Percentiles rank a stretch among this genome's conserved stretches.
phyloP scores from a whole-genome alignment of 148 eudicot genomes.

The Silene conica region DNA sequence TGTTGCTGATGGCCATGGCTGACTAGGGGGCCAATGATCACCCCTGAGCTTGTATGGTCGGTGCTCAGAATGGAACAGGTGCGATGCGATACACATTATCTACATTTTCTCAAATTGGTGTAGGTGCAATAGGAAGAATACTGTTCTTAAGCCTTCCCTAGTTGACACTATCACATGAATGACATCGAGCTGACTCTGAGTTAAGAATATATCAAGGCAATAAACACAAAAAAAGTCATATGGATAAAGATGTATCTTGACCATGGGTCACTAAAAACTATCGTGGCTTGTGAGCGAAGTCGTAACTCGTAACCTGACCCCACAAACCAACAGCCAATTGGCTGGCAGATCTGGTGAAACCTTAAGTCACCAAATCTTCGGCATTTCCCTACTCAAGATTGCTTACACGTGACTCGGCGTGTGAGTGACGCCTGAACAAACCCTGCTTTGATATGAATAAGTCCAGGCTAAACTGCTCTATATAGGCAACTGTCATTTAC shows the following conservation, averaged over 20 bases:
- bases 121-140: no score
- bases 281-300: background rate
- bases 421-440: conserved; percentile 89
- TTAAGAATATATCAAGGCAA: background rate
- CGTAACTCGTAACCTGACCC: background rate
- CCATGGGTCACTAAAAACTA: background rate
- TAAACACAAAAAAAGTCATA: background rate
- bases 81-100: no score
- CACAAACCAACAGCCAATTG: background rate
- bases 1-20: no score
- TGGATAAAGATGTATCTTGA: no score
- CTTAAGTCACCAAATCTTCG: no score
- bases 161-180: no score
- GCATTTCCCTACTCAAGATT: no score
- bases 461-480: conserved; percentile 90
- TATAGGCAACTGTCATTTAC: conserved; percentile 78
- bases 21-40: no score
- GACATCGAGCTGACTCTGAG: background rate
- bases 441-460: conserved; percentile 86
- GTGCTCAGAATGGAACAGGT: no score
- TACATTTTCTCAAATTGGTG: no score
- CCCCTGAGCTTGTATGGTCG: no score
- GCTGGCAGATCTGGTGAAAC: background rate
- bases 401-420: conserved; percentile 66
- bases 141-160: no score